Evolutionary conservation across 2,329 filamentous ascomycete species (phyloP), one percentile per base, ranked within the genome.

Genomic region (Exophiala aquamarina): DNA sequence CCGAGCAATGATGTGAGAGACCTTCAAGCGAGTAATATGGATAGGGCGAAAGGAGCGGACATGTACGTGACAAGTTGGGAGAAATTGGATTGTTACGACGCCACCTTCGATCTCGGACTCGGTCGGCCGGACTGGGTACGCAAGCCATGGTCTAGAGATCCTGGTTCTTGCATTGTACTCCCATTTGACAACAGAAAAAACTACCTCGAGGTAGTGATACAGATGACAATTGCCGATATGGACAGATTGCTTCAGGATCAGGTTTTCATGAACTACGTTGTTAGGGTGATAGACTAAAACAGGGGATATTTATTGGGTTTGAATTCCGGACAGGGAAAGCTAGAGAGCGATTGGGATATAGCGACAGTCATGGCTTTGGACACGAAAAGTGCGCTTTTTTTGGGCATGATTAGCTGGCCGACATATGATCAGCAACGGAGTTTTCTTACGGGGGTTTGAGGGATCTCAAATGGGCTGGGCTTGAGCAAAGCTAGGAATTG

Each of bases 61-160:
- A 58, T 59, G 56, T 59, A 58, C 44, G 51, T 59, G 29, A 59
- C 57, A 20, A 55, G 50, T 37, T 59, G 57, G 57, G 45, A 54
- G 45, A 57, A 52, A 34, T 26, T 59, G 33, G 41, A 38, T 13
- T 39, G 44, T 8, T 59, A 58, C 33, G 47, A 59, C 9, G 46
- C 50, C 10, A 54, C 54, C 1, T 51, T 59, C 9, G 56, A 53
- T 10, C 55, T 59, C 51, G 57, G 36, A 33, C 48, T 59, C 15
- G 57, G 57, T 17, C 44, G 19, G 32, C 57, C 57, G 20, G 56
- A 58, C 19, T 59, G 55, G 56, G 52, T 59, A 19, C 54, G 57
- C 29, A 59, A 59, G 38, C 57, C 57, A 9, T 59, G 57, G 57
- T 57, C 53, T 33, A 54, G 39, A 41, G 57, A 59, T 49, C 56